Evolutionary conservation across 805 yeast genomes (phyloP).

Genomic region (Lachancea lanzarotensis): DNA sequence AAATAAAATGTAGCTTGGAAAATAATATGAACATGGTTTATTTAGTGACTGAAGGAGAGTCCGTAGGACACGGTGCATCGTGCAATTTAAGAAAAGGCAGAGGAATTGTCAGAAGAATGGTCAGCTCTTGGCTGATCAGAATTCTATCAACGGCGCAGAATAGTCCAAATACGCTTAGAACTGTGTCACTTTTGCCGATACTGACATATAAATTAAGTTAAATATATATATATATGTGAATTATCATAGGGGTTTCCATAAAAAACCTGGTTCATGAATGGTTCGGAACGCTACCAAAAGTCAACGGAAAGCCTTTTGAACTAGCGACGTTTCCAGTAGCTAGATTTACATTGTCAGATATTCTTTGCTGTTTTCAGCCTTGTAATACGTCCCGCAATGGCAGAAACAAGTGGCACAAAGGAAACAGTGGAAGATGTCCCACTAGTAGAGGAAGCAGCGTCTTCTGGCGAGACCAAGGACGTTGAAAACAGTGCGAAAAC

Average conservation of each 20-base stretch:
- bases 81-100: no score
- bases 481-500: neutral
- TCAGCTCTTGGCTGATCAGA: no score
- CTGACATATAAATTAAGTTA: no score
- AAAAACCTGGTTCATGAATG: no score
- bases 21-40: neutral
- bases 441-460: neutral
- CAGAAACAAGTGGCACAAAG: neutral
- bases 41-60: neutral
- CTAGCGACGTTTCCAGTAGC: neutral
- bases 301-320: neutral
- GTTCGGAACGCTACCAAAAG: no score
- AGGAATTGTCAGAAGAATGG: no score
- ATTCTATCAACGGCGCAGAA: no score
- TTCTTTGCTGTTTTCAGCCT: neutral
- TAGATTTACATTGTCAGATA: neutral
- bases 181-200: no score
- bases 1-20: slow-evolving; percentile 41
- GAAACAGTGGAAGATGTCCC: slow-evolving; percentile 7
- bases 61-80: no score
- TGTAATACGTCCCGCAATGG: neutral
- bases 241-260: no score
- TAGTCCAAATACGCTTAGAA: no score
- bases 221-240: no score
- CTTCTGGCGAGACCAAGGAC: neutral